Percentiles rank a stretch among this genome's conserved stretches.
These are phyloP conservation scores for Haplosporangium gracile DNA, from an alignment of 192 early-diverging fungal species.

Conservation along the genomic window DNA sequence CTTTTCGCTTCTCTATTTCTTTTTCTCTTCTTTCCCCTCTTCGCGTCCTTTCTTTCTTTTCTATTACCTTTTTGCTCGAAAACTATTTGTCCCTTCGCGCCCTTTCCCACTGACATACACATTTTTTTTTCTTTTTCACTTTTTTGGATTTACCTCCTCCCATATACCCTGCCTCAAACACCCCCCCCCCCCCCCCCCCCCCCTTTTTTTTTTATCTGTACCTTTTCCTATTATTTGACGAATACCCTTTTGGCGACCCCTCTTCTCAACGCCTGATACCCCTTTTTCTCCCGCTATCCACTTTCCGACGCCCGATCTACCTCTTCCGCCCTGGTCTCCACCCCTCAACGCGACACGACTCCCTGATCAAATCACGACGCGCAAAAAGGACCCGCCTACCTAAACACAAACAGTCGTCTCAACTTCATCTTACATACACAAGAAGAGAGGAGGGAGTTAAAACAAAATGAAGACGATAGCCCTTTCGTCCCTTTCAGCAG, in stretches of 20 bases:
- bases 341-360: background rate
- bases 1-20: background rate
- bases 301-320: background rate
- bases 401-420: background rate
- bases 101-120: background rate
- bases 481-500: slow-evolving; percentile 18
- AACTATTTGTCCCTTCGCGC: background rate
- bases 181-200: background rate
- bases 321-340: background rate
- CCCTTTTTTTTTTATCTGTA: background rate
- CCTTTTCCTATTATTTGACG: background rate
- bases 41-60: background rate
- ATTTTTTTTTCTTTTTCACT: no score
- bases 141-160: background rate
- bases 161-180: background rate
- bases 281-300: background rate
- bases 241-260: background rate
- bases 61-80: background rate
- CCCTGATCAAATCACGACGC: no score
- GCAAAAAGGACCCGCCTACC: no score
- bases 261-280: background rate
- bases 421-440: background rate
- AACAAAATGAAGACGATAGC: slow-evolving; percentile 6
- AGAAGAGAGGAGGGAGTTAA: background rate
- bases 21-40: background rate